Evolutionary conservation across 352 stramenopile genomes (phyloP).

Genomic region (Globisporangium iwayamae): DNA sequence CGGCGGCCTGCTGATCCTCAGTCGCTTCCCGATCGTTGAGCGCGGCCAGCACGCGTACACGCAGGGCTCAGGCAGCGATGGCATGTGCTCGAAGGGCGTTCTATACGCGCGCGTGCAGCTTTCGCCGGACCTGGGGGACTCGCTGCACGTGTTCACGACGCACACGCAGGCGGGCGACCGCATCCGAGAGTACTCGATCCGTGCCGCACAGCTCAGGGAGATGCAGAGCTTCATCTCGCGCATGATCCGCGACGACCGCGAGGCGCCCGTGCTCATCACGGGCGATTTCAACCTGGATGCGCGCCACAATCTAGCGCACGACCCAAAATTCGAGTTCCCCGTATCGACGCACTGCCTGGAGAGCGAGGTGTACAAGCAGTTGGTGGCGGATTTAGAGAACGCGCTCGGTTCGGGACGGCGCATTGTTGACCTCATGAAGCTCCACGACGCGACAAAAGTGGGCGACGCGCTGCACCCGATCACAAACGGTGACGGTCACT

Average conservation of each 20-base stretch:
- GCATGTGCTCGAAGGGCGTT: conserved; percentile 71
- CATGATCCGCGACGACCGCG: conserved; percentile 45
- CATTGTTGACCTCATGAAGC: conserved; percentile 73
- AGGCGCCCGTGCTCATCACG: conserved; percentile 60
- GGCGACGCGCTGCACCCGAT: conserved; percentile 55
- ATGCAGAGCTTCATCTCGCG: conserved; percentile 55
- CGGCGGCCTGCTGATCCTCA: conserved; percentile 77
- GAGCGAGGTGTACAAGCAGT: conserved; percentile 57
- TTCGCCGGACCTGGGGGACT: conserved; percentile 60
- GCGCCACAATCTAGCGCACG: conserved; percentile 62
- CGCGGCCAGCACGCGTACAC: conserved; percentile 57
- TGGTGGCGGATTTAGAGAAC: conserved; percentile 44
- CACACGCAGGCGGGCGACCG: conserved; percentile 75
- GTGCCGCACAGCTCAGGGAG: conserved; percentile 53
- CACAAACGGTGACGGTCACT: conserved; percentile 80
- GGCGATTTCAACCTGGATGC: conserved; percentile 83
- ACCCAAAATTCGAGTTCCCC: conserved; percentile 17
- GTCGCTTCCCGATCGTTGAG: conserved; percentile 75
- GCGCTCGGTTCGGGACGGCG: conserved; percentile 32
- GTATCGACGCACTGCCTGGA: conserved; percentile 43
- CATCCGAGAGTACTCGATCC: conserved; percentile 44
- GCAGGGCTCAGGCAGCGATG: conserved; percentile 57
- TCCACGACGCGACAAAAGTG: conserved; percentile 45
- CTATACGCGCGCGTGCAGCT: conserved; percentile 77
- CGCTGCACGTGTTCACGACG: conserved; percentile 82